phyloP scores from a whole-genome alignment of 169 alveolate genomes.

The Eimeria necatrix region DNA sequence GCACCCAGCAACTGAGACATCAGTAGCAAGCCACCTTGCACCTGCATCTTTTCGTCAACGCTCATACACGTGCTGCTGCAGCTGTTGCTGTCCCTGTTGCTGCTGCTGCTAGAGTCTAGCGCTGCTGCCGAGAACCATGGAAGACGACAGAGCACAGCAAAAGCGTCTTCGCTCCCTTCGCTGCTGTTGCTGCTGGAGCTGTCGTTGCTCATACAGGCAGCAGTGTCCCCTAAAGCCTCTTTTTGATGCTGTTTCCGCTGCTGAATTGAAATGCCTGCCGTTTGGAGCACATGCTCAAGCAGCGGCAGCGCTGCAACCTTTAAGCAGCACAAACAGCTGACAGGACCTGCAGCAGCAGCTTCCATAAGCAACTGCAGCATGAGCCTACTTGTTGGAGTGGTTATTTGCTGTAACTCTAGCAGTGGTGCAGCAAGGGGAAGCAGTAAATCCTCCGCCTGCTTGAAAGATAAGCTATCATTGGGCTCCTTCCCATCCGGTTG shows the following conservation, averaged over 20 bases:
- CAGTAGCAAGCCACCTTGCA: constrained; percentile 58
- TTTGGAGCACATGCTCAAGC: background rate
- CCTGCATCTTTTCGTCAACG: constrained; percentile 31
- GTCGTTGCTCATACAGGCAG: background rate
- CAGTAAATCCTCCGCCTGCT: constrained; percentile 42
- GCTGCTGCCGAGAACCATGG: constrained; percentile 20
- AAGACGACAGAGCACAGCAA: background rate
- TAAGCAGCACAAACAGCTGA: constrained; percentile 27
- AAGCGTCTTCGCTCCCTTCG: background rate
- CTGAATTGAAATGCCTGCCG: background rate
- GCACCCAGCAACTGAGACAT: constrained; percentile 29
- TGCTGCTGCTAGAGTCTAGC: constrained; percentile 5
- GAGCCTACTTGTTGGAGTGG: background rate
- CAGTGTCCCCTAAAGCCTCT: background rate
- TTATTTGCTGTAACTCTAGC: constrained; percentile 34
- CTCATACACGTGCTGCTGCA: constrained; percentile 26
- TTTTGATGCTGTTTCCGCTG: constrained; percentile 56
- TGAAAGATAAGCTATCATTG: background rate
- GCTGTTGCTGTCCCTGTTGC: constrained; percentile 4
- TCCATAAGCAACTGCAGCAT: constrained; percentile 22
- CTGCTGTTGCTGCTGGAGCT: constrained; percentile 63
- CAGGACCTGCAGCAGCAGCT: constrained; percentile 42
- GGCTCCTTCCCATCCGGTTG: constrained; percentile 8
- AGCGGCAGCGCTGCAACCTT: constrained; percentile 21
- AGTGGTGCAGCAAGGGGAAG: constrained; percentile 10